A percentile compares a stretch with the other conserved stretches of the same genome.
Evolutionary conservation across 257 asterid genomes (phyloP).

Genomic region (Knoxia roxburghii): DNA sequence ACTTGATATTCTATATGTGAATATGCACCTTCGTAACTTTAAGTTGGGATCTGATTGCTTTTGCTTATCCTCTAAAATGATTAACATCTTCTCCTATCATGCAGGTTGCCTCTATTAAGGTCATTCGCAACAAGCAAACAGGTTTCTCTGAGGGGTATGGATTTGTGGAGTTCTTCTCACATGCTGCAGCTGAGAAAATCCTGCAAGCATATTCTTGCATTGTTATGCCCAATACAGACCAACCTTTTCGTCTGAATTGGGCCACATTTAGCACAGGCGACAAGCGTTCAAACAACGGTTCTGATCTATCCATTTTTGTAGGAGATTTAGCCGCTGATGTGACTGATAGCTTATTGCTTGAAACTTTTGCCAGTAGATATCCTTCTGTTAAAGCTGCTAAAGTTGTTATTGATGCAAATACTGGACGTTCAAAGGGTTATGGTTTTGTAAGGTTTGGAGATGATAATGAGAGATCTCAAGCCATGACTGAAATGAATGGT

Average conservation of each 20-base stretch:
- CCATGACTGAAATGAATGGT: constrained; percentile 88
- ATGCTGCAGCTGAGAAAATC: constrained; percentile 82
- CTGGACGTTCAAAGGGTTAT: constrained; percentile 92
- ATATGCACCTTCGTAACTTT: not conserved
- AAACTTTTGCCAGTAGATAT: constrained; percentile 60
- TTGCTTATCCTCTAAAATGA: not conserved
- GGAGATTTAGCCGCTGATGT: constrained; percentile 96
- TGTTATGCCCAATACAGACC: constrained; percentile 80
- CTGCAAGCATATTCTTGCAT: constrained; percentile 53
- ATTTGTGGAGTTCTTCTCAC: constrained; percentile 77
- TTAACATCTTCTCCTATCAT: constrained; percentile 5
- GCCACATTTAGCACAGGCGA: constrained; percentile 96
- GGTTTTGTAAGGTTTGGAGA: constrained; percentile 97
- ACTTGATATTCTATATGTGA: not conserved
- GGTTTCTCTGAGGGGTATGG: constrained; percentile 92
- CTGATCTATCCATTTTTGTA: constrained; percentile 86
- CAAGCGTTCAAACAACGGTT: constrained; percentile 64
- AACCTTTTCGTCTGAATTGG: constrained; percentile 87
- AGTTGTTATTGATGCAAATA: constrained; percentile 78
- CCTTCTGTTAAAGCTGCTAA: constrained; percentile 90
- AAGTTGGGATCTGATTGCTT: not conserved
- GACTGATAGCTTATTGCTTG: constrained; percentile 72
- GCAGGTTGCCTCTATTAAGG: constrained; percentile 81
- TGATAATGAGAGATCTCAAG: constrained; percentile 73
- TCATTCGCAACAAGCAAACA: constrained; percentile 86